These are phyloP conservation scores for Mariannaea sp. DNA, from an alignment of 2,329 filamentous ascomycete species.

Conservation along the genomic window DNA sequence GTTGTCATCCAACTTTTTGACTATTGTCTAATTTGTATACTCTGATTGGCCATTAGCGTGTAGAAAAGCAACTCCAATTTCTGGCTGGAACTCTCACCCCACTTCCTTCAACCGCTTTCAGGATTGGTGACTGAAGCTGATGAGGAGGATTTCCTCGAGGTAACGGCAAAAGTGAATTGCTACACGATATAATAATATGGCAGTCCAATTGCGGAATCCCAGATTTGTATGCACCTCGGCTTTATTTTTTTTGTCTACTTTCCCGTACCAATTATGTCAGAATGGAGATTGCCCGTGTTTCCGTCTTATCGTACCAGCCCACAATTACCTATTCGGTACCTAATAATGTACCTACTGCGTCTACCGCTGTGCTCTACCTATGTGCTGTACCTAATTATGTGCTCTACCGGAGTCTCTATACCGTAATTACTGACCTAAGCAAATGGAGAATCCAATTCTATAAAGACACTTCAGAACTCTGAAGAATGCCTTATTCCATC, in stretches of 20 bases:
- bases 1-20: constrained; percentile 13
- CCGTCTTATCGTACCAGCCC: too few relatives aligned
- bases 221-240: background rate
- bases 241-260: background rate
- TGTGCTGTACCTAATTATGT: too few relatives aligned
- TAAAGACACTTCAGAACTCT: background rate
- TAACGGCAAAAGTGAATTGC: background rate
- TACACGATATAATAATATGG: background rate
- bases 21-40: constrained; percentile 19
- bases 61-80: constrained; percentile 4
- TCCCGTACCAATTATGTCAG: background rate
- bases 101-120: constrained; percentile 9
- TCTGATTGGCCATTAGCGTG: constrained; percentile 25
- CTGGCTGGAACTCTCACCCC: constrained; percentile 9
- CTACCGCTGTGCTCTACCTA: background rate
- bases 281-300: constrained; percentile 13
- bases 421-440: too few relatives aligned
- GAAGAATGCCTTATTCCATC: constrained; percentile 11
- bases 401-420: too few relatives aligned
- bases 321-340: too few relatives aligned
- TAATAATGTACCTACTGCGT: background rate
- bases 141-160: background rate
- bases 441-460: too few relatives aligned
- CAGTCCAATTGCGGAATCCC: background rate
- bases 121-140: constrained; percentile 5